Conservation (phyloP, 2,329 filamentous ascomycete species). For the Hypoxylon sp. region DNA sequence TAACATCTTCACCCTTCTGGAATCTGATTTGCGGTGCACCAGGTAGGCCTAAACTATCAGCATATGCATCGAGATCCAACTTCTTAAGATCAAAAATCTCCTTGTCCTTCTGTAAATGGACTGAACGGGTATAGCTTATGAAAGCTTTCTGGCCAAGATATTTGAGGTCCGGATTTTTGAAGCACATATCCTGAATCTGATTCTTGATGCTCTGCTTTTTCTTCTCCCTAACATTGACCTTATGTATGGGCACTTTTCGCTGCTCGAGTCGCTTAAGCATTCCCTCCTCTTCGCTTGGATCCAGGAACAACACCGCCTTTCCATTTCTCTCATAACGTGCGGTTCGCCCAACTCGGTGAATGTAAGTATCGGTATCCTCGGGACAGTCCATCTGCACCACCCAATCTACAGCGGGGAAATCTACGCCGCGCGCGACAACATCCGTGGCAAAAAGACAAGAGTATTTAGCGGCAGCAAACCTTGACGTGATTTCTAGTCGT, state of each 20-base stretch:
- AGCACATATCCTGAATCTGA: conserved; percentile 94
- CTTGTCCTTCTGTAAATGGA: conserved; percentile 92
- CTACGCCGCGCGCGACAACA: conserved; percentile 91
- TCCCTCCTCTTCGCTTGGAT: conserved; percentile 92
- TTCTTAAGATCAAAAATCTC: conserved; percentile 88
- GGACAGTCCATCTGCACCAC: conserved; percentile 99
- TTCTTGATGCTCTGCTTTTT: conserved; percentile 90
- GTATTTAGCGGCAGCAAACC: conserved; percentile 84
- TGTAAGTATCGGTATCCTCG: conserved; percentile 97
- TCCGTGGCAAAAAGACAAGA: conserved; percentile 96
- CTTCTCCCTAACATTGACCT: conserved; percentile 87
- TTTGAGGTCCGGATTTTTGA: conserved; percentile 93
- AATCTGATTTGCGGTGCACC: conserved; percentile 95
- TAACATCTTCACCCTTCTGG: conserved; percentile 88
- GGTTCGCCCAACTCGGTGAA: conserved; percentile 94
- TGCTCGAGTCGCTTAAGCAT: conserved; percentile 88
- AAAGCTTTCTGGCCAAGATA: conserved; percentile 98
- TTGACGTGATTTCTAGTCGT: conserved; percentile 86
- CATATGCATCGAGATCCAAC: conserved; percentile 88
- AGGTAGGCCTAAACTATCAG: conserved; percentile 87
- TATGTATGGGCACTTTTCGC: conserved; percentile 90
- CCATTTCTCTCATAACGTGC: conserved; percentile 89
- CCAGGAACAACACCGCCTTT: conserved; percentile 89
- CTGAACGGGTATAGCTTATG: conserved; percentile 86
- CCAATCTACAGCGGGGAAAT: conserved; percentile 98